These are phyloP conservation scores for Aspergillus diversus DNA, from an alignment of 495 filamentous ascomycete genomes.

Conservation along the genomic window DNA sequence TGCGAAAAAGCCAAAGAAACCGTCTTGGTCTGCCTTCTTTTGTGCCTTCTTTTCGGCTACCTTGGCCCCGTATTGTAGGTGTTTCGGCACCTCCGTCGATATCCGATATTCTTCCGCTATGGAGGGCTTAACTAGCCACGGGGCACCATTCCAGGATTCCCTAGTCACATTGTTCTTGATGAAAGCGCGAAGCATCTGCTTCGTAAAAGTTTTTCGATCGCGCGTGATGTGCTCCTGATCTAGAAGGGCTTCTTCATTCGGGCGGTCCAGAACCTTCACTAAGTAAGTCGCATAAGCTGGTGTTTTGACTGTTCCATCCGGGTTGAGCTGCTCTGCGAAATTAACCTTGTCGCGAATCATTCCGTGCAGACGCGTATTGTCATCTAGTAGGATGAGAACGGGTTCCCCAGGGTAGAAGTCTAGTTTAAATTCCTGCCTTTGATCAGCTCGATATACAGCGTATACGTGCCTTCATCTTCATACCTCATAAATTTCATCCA, in stretches of 20 bases:
- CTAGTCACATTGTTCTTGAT: conserved; percentile 92
- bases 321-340: conserved; percentile 62
- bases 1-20: conserved; percentile 56
- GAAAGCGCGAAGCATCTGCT: conserved; percentile 89
- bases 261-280: conserved; percentile 70
- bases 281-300: conserved; percentile 77
- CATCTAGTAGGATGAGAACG: conserved; percentile 71
- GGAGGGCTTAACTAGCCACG: conserved; percentile 90
- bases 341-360: conserved; percentile 85
- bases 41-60: conserved; percentile 76
- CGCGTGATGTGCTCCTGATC: conserved; percentile 83
- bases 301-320: conserved; percentile 67
- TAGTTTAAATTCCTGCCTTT: conserved; percentile 79
- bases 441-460: conserved; percentile 3
- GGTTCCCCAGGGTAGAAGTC: conserved; percentile 94
- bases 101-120: conserved; percentile 86
- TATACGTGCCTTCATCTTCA: conserved; percentile 19
- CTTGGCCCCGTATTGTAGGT: conserved; percentile 79
- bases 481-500: conserved; percentile 70
- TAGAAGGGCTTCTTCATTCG: conserved; percentile 73
- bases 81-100: conserved; percentile 77
- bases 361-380: conserved; percentile 73
- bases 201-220: conserved; percentile 92
- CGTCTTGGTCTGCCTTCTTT: conserved; percentile 65
- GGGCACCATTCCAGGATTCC: conserved; percentile 91